phyloP scores from a whole-genome alignment of 139 green algal genomes.

The Chlamydomonas schloesseri region DNA sequence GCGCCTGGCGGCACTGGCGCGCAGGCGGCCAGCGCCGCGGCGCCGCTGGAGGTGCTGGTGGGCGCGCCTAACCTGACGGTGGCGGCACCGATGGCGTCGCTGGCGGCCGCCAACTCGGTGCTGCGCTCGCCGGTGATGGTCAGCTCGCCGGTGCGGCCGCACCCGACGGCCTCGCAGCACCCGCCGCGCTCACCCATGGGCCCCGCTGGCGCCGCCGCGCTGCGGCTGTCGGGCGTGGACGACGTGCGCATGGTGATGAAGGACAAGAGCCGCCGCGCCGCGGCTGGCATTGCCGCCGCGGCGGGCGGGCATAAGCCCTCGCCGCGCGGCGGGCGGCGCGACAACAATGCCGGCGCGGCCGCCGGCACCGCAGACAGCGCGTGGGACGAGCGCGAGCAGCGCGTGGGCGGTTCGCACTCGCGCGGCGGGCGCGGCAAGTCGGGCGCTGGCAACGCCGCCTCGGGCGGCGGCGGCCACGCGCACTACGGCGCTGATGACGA shows the following conservation, averaged over 20 bases:
- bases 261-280: conserved; percentile 46
- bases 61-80: background rate
- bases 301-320: conserved; percentile 19
- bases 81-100: background rate
- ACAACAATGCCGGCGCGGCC: background rate
- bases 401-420: background rate
- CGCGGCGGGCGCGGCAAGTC: conserved; percentile 1
- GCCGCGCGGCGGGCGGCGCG: background rate
- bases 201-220: background rate
- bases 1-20: no score
- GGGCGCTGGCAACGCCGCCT: background rate
- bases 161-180: background rate
- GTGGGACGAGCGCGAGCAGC: conserved; percentile 34
- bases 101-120: background rate
- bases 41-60: background rate
- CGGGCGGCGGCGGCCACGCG: no score
- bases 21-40: background rate
- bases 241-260: conserved; percentile 45
- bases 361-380: background rate
- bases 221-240: conserved; percentile 41
- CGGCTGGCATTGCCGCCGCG: conserved; percentile 9
- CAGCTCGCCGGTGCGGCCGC: background rate
- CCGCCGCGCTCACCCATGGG: conserved; percentile 32
- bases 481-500: conserved; percentile 17
- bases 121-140: conserved; percentile 31